Percentiles rank a stretch among this genome's conserved stretches.
phyloP scores from a whole-genome alignment of 2,329 filamentous ascomycete genomes.

The Ophiocordyceps sinensis region DNA sequence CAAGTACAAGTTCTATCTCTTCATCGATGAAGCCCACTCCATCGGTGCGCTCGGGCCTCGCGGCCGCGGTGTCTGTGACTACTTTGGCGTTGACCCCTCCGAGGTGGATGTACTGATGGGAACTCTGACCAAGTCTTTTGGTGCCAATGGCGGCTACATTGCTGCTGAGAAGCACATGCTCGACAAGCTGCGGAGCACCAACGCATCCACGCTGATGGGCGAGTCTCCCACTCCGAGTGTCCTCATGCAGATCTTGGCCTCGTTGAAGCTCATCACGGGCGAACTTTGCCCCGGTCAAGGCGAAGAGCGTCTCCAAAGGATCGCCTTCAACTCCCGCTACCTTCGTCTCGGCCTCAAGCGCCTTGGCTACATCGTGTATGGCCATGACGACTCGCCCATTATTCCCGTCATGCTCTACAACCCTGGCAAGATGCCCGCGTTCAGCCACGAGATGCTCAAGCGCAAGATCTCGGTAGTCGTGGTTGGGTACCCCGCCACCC shows the following conservation, averaged over 20 bases:
- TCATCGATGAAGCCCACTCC: constrained; percentile 93
- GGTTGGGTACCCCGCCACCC: constrained; percentile 92
- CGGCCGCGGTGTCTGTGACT: constrained; percentile 91
- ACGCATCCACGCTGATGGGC: constrained; percentile 74
- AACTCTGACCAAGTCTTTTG: constrained; percentile 95
- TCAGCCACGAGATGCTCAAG: constrained; percentile 96
- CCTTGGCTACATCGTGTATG: constrained; percentile 90
- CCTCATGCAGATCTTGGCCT: constrained; percentile 77
- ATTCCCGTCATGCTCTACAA: constrained; percentile 91
- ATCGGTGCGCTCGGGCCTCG: constrained; percentile 80
- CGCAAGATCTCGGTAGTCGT: constrained; percentile 96
- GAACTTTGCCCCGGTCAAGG: constrained; percentile 83
- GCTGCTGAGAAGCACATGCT: constrained; percentile 82
- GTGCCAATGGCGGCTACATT: constrained; percentile 93
- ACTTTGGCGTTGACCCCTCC: constrained; percentile 77
- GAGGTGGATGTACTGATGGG: constrained; percentile 97
- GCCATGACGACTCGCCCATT: constrained; percentile 95
- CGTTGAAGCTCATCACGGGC: constrained; percentile 77
- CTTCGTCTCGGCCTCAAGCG: constrained; percentile 95
- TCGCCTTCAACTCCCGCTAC: constrained; percentile 97
- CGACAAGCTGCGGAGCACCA: constrained; percentile 75
- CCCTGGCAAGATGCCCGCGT: constrained; percentile 97
- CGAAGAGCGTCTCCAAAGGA: constrained; percentile 84
- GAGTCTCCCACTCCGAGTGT: constrained; percentile 82
- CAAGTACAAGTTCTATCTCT: constrained; percentile 94